Conservation (phyloP, 768 basidiomycete genomes). For the Gelatoporia subvermispora region DNA sequence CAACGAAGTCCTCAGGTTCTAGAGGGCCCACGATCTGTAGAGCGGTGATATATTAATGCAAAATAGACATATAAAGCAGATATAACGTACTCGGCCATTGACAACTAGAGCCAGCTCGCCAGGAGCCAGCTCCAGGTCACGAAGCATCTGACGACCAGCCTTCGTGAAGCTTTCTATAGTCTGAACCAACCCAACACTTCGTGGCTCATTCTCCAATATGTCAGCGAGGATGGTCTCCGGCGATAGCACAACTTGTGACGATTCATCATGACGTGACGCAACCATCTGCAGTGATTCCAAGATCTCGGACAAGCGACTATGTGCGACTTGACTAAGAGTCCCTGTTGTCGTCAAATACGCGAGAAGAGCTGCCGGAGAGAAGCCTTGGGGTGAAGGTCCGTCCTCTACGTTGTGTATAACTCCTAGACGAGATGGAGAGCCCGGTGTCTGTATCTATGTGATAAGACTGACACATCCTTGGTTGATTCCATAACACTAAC, state of each 20-base stretch:
- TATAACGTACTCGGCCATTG: constrained; percentile 73
- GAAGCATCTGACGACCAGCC: constrained; percentile 42
- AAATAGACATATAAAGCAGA: not conserved
- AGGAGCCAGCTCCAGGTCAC: constrained; percentile 52
- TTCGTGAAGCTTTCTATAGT: constrained; percentile 40
- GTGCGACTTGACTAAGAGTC: constrained; percentile 34
- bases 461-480: constrained; percentile 3
- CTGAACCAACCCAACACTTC: constrained; percentile 28
- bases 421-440: constrained; percentile 53
- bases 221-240: constrained; percentile 26
- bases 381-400: constrained; percentile 13
- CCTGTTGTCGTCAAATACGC: constrained; percentile 44
- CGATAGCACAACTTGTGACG: constrained; percentile 37
- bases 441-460: constrained; percentile 31
- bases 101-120: constrained; percentile 63
- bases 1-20: constrained; percentile 47
- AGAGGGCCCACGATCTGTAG: constrained; percentile 76
- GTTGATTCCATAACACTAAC: constrained; percentile 38
- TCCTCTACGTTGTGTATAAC: constrained; percentile 70
- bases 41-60: not conserved
- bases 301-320: constrained; percentile 34
- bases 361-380: constrained; percentile 40
- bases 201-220: constrained; percentile 30
- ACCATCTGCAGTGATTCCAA: constrained; percentile 23
- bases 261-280: not conserved